Base-by-base conservation (phyloP, 2,329 filamentous ascomycete species). In the Ceratocystis cacaofunesta region DNA sequence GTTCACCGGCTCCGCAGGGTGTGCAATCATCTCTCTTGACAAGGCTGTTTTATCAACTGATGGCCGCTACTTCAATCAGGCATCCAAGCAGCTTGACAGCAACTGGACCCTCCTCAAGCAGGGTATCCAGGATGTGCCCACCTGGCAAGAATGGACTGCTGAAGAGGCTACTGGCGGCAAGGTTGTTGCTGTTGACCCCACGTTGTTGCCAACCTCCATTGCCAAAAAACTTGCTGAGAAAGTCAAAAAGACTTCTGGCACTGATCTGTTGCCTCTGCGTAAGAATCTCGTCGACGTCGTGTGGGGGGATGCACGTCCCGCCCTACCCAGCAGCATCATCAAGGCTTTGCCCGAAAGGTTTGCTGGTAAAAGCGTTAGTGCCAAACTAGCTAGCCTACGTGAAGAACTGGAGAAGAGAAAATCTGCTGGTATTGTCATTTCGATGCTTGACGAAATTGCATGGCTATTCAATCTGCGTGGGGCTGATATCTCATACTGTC, bases 401-500 rank as follows among this genome's bases (percentile, higher is more conserved):
- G 92, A 92, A 73, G 92, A 96, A 70, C 78, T 99, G 17, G 86
- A 89, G 68, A 96, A 94, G 79, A 95, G 89, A 77, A 94, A 94
- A 73, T 87, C 86, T 5, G 82, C 86, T 19, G 92, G 90, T 0
- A 90, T 97, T 70, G 85, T 97, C 61, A 84, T 97, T 58, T 96
- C 92, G 5, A 92, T 95, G 86, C 83, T 99, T 55, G 94, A 99
- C 72, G 94, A 99, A 75, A 85, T 96, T 71, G 94, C 94, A 10
- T 99, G 94, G 94, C 81, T 99, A n/a, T 96, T 96, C 79, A 99
- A 99, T 76, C 78, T 99, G 61, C 86, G 94, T 70, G 94, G 94
- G 70, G 94, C 82, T 74, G 94, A 97, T 73, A 97, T 99, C 69
- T 90, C 91, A 0, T 99, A 94, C 78, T 99, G 99, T 73, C 94